Percentiles rank a stretch among this genome's conserved stretches.
phyloP scores from a whole-genome alignment of 768 basidiomycete species.

The Suillus subalutaceus region DNA sequence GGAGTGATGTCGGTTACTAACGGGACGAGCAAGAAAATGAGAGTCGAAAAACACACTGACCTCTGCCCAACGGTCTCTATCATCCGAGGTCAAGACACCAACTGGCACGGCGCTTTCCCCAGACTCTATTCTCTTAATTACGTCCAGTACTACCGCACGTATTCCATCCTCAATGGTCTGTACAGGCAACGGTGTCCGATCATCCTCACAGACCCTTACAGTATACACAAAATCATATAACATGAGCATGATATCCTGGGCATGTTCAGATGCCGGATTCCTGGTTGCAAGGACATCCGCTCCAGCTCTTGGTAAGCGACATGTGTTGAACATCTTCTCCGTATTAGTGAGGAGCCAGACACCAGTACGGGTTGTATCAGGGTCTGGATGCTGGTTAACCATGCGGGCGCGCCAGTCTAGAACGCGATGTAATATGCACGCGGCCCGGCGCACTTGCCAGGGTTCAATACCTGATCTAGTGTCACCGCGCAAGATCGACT shows the following conservation, averaged over 20 bases:
- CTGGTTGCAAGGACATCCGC: conserved; percentile 66
- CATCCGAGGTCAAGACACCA: conserved; percentile 76
- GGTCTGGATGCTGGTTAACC: conserved; percentile 65
- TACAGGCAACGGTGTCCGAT: conserved; percentile 34
- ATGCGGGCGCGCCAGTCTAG: conserved; percentile 73
- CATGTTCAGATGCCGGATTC: conserved; percentile 44
- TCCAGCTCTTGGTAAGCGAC: conserved; percentile 67
- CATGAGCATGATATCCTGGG: conserved; percentile 56
- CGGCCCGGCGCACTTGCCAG: conserved; percentile 86
- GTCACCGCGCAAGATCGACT: conserved; percentile 27
- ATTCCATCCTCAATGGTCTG: conserved; percentile 50
- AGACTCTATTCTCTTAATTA: conserved; percentile 44
- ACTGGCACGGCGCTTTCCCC: conserved; percentile 66
- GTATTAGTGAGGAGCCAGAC: conserved; percentile 66
- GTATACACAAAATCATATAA: conserved; percentile 80
- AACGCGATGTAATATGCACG: conserved; percentile 76
- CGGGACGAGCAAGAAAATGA: not conserved
- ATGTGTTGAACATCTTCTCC: conserved; percentile 72
- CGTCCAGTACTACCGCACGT: conserved; percentile 57
- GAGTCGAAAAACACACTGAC: conserved; percentile 41
- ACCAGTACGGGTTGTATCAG: conserved; percentile 76
- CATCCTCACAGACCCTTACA: conserved; percentile 62
- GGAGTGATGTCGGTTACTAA: conserved; percentile 8
- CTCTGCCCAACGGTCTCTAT: conserved; percentile 80
- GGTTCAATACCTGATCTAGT: conserved; percentile 51